phyloP scores from a whole-genome alignment of 805 yeast genomes.

The Lipomyces sp. region DNA sequence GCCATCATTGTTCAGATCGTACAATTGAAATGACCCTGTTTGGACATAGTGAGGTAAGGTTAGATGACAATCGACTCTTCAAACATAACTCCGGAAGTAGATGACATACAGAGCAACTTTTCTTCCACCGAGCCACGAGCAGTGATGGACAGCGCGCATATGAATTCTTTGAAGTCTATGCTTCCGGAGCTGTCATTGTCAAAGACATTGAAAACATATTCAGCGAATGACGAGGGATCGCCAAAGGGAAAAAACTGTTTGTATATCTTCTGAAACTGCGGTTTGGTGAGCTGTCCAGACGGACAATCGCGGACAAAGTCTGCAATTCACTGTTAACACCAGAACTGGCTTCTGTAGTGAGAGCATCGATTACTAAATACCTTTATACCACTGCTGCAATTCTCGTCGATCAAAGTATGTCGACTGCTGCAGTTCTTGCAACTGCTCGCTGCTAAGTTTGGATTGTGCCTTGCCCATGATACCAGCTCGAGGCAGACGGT shows the following conservation, averaged over 20 bases:
- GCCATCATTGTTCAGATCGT: constrained; percentile 81
- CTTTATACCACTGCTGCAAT: constrained; percentile 97
- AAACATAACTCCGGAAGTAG: no score
- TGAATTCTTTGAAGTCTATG: constrained; percentile 89
- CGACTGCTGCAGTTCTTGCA: constrained; percentile 72
- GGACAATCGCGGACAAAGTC: constrained; percentile 92
- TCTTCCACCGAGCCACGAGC: constrained; percentile 78
- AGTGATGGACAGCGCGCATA: constrained; percentile 79
- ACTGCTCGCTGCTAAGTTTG: constrained; percentile 85
- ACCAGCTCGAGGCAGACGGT: no score
- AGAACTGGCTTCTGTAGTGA: not conserved
- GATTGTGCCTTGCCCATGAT: constrained; percentile 93
- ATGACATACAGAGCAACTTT: constrained; percentile 43
- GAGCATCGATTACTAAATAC: constrained; percentile 5
- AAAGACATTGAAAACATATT: constrained; percentile 81
- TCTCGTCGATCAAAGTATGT: constrained; percentile 93
- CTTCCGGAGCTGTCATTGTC: constrained; percentile 76
- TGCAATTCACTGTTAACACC: constrained; percentile 1
- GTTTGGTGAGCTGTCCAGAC: constrained; percentile 76
- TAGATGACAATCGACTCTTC: no score
- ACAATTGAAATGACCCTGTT: constrained; percentile 81
- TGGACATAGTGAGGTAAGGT: no score
- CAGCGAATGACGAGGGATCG: constrained; percentile 88
- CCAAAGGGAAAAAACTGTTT: constrained; percentile 98
- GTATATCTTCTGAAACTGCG: constrained; percentile 86